Conservation (phyloP, 371 early-diverging fungal species). For the Blastocladiella emersonii region DNA sequence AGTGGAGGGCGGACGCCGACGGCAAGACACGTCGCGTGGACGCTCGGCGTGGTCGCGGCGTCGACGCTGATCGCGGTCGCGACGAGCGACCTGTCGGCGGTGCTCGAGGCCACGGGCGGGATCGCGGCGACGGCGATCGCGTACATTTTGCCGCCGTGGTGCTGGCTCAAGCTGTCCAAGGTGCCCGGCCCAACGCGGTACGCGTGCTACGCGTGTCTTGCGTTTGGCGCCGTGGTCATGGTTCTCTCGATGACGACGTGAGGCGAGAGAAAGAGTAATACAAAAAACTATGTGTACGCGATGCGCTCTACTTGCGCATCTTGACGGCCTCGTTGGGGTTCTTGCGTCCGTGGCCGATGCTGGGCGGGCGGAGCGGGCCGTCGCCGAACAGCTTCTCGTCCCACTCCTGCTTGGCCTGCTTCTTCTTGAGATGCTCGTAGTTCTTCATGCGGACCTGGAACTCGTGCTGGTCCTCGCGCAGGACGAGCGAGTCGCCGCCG, state of each 20-base stretch:
- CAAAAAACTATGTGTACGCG: too few species aligned
- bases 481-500: conserved; percentile 47
- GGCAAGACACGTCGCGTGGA: conserved; percentile 10
- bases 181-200: conserved; percentile 5
- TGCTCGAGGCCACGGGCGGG: conserved; percentile 21
- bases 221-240: conserved; percentile 18
- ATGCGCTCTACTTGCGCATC: background rate
- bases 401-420: conserved; percentile 43
- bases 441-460: conserved; percentile 32
- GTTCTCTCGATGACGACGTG: conserved; percentile 4
- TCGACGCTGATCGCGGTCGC: conserved; percentile 14
- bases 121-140: conserved; percentile 18
- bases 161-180: conserved; percentile 11
- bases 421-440: conserved; percentile 29
- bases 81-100: conserved; percentile 15
- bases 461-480: conserved; percentile 85
- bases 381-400: conserved; percentile 61
- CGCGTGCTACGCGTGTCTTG: conserved; percentile 9
- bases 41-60: conserved; percentile 8
- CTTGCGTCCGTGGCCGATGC: conserved; percentile 68
- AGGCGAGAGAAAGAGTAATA: background rate
- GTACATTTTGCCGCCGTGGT: conserved; percentile 18
- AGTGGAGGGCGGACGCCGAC: too few species aligned
- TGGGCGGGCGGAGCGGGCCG: conserved; percentile 46
- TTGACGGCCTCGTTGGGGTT: conserved; percentile 67